Evolutionary conservation across 805 yeast genomes (phyloP).

Genomic region (Grigorovia humatica): DNA sequence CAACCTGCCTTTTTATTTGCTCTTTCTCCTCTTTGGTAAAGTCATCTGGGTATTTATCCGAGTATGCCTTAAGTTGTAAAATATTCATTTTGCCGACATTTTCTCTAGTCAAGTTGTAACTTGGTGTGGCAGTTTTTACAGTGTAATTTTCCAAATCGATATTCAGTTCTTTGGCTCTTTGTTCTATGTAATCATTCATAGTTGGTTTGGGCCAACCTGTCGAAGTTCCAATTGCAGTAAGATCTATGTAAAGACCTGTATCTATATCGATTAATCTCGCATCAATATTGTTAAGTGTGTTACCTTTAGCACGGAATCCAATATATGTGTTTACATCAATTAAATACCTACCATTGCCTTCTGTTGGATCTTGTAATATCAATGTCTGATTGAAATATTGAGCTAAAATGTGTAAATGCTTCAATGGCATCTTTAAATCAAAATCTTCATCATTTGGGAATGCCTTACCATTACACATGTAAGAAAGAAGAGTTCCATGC

Average conservation of each 20-base stretch:
- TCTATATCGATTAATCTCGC: slow-evolving; percentile 64
- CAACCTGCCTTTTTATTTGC: slow-evolving; percentile 4
- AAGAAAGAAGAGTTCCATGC: slow-evolving; percentile 53
- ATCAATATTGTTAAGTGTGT: slow-evolving; percentile 54
- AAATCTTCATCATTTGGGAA: slow-evolving; percentile 62
- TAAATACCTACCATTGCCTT: slow-evolving; percentile 48
- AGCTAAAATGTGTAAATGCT: slow-evolving; percentile 36
- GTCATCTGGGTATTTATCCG: slow-evolving; percentile 6
- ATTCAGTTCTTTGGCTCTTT: background rate
- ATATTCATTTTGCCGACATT: slow-evolving; percentile 1
- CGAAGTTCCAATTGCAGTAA: slow-evolving; percentile 53
- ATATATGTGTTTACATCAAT: slow-evolving; percentile 41
- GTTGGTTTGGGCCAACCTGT: slow-evolving; percentile 12
- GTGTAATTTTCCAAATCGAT: background rate
- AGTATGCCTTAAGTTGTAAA: slow-evolving; percentile 6
- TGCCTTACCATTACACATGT: slow-evolving; percentile 52
- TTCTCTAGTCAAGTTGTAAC: background rate
- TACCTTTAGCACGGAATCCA: slow-evolving; percentile 46
- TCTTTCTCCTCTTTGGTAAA: slow-evolving; percentile 5
- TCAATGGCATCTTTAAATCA: slow-evolving; percentile 52
- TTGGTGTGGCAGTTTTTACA: background rate
- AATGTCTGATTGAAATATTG: slow-evolving; percentile 33
- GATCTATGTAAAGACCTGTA: slow-evolving; percentile 60
- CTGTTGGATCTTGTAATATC: slow-evolving; percentile 36
- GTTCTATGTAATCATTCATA: background rate